Evolutionary conservation across 305 asterid species (phyloP).

Genomic region (Fraxinus baroniana): DNA sequence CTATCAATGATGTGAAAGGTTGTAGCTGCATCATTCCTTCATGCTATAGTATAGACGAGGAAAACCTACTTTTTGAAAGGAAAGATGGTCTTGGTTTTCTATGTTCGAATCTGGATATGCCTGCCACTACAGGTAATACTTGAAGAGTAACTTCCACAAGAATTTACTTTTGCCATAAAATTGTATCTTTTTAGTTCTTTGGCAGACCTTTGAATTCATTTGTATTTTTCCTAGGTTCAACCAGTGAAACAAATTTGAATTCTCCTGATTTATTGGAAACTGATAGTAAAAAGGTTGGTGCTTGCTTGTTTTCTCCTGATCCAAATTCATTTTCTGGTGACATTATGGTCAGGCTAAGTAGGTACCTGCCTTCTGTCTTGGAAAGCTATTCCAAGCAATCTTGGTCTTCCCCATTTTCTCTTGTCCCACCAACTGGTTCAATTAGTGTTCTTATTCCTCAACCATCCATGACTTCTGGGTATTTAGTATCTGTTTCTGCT

Average conservation of each 20-base stretch:
- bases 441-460: conserved; percentile 78
- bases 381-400: conserved; percentile 48
- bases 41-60: conserved; percentile 70
- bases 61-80: conserved; percentile 43
- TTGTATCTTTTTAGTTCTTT: conserved; percentile 14
- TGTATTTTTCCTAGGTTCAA: conserved; percentile 36
- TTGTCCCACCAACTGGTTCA: conserved; percentile 94
- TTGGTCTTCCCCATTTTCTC: conserved; percentile 83
- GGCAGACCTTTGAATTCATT: conserved; percentile 21
- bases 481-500: conserved; percentile 79
- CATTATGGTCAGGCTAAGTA: conserved; percentile 62
- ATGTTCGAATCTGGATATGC: conserved; percentile 48
- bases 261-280: conserved; percentile 41
- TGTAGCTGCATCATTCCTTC: conserved; percentile 68
- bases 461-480: conserved; percentile 63
- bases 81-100: conserved; percentile 79
- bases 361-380: conserved; percentile 49
- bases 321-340: conserved; percentile 71
- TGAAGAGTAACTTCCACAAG: conserved; percentile 24
- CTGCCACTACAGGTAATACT: conserved; percentile 39
- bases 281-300: conserved; percentile 46
- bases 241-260: conserved; percentile 40
- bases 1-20: conserved; percentile 59
- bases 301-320: conserved; percentile 91
- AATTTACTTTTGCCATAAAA: conserved; percentile 20